Evolutionary conservation across 306 rosid species (phyloP), one percentile per base, ranked within the genome.

Genomic region (Castanospermum australe): DNA sequence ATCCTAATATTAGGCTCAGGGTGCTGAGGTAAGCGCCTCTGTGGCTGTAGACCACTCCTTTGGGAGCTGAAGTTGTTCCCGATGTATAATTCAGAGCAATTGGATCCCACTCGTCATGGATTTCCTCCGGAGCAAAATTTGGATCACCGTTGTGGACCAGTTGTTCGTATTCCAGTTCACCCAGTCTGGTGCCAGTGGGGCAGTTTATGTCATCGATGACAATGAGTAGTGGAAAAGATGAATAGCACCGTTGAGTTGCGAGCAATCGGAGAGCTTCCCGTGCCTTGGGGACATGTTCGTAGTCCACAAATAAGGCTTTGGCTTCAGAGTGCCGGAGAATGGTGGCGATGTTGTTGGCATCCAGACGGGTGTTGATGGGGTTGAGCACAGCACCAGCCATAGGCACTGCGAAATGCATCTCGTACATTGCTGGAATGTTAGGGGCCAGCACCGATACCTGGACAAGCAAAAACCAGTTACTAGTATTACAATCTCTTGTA

Each of bases 401-500:
- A 0, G 97, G 91, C 57, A 88, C 94, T 0, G 92, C 94, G 5
- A 92, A 92, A 77, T 92, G 97, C 94, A 92, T 89, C 92, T 89
- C 97, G 36, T 92, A 92, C 90, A 82, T 51, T 12, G 97, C 97
- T 10, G 94, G 97, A 68, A 92, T 67, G 55, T 91, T 91, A 0
- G 94, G 97, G 8, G 97, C 97, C 60, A 92, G 8, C 14, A 92
- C 91, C 0, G 97, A 92, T 2, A 89, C 94, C 97, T 92, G 71
- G 8, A 4, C 32, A 11, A 32, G 21, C 11, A 9, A 42, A 20
- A 51, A 64, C 33, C 15, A 61, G 17, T 22, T 56, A 2, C 6
- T 25, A 8, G n/a, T 0, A 18, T 59, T 48, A 52, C 11, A 13
- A 52, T 7, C 1, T 8, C 14, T 14, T 45, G 18, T 60, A 30